Evolutionary conservation across 2,329 filamentous ascomycete species (phyloP).

Genomic region (Dactylellina haptotyla): DNA sequence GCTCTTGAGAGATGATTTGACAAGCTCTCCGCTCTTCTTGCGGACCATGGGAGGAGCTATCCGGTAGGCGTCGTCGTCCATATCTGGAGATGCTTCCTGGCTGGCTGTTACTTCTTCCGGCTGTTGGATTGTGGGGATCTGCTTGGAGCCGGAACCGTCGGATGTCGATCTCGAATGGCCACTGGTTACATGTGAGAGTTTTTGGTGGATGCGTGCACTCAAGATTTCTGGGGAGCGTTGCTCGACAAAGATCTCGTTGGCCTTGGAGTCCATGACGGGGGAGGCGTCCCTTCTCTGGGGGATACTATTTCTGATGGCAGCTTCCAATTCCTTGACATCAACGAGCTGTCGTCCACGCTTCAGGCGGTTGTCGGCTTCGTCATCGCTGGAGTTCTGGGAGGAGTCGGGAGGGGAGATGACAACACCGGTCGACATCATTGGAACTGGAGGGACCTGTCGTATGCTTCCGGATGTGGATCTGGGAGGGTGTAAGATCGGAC

Average conservation of each 20-base stretch:
- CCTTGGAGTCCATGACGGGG: conserved; percentile 63
- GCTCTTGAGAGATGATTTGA: conserved; percentile 86
- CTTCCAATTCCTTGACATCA: conserved; percentile 75
- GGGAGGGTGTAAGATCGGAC: conserved; percentile 61
- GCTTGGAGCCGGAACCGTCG: conserved; percentile 65
- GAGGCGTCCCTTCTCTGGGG: conserved; percentile 72
- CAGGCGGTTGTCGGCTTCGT: conserved; percentile 69
- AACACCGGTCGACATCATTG: conserved; percentile 79
- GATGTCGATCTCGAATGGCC: conserved; percentile 69
- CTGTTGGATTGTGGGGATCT: conserved; percentile 61
- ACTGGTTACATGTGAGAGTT: conserved; percentile 36
- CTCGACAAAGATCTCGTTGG: conserved; percentile 58
- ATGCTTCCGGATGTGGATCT: conserved; percentile 64
- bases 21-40: conserved; percentile 97
- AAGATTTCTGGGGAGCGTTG: conserved; percentile 57
- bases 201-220: conserved; percentile 57
- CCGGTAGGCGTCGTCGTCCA: conserved; percentile 68
- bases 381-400: conserved; percentile 80
- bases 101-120: conserved; percentile 22
- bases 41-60: conserved; percentile 90
- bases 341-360: conserved; percentile 62
- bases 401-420: conserved; percentile 94
- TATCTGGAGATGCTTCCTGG: conserved; percentile 60
- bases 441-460: conserved; percentile 56
- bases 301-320: conserved; percentile 79